A percentile compares a stretch with the other conserved stretches of the same genome.
These are phyloP conservation scores for Talaromyces trachyspermus DNA, from an alignment of 495 filamentous ascomycete genomes.

Conservation along the genomic window DNA sequence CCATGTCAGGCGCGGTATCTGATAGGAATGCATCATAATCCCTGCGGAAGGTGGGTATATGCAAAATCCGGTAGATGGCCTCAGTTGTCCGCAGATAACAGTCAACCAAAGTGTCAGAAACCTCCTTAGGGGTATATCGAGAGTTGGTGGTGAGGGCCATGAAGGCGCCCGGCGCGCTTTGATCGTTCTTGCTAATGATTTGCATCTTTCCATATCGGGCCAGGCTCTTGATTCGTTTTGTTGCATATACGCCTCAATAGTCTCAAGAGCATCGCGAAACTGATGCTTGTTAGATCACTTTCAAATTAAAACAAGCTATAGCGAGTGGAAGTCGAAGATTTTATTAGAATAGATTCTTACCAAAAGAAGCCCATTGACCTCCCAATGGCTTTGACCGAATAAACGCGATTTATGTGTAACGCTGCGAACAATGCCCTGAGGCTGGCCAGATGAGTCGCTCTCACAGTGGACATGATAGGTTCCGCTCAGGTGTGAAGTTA, in stretches of 20 bases:
- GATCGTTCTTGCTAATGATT: conserved; percentile 37
- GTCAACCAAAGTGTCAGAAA: conserved; percentile 32
- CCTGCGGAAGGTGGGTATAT: conserved; percentile 18
- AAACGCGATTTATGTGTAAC: conserved; percentile 47
- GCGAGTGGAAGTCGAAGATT: no score
- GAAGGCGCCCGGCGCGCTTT: conserved; percentile 31
- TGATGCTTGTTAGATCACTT: conserved; percentile 15
- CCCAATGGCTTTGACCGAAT: conserved; percentile 53
- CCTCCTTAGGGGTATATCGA: conserved; percentile 36
- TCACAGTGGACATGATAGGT: conserved; percentile 24
- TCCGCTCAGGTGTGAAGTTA: conserved; percentile 16
- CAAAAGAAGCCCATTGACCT: conserved; percentile 25
- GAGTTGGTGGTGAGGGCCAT: conserved; percentile 30
- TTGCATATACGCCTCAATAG: conserved; percentile 28
- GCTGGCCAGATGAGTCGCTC: conserved; percentile 12
- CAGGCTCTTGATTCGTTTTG: conserved; percentile 29
- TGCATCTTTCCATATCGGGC: conserved; percentile 34
- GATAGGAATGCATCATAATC: conserved; percentile 23
- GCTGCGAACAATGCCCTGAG: conserved; percentile 22
- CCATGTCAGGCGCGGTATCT: conserved; percentile 10
- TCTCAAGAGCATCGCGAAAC: conserved; percentile 32
- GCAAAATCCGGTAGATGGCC: conserved; percentile 29
- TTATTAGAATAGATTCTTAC: conserved; percentile 29
- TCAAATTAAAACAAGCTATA: not conserved
- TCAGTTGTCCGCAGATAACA: conserved; percentile 39